phyloP scores from a whole-genome alignment of 768 basidiomycete genomes.

The Boletus eberwhitei region DNA sequence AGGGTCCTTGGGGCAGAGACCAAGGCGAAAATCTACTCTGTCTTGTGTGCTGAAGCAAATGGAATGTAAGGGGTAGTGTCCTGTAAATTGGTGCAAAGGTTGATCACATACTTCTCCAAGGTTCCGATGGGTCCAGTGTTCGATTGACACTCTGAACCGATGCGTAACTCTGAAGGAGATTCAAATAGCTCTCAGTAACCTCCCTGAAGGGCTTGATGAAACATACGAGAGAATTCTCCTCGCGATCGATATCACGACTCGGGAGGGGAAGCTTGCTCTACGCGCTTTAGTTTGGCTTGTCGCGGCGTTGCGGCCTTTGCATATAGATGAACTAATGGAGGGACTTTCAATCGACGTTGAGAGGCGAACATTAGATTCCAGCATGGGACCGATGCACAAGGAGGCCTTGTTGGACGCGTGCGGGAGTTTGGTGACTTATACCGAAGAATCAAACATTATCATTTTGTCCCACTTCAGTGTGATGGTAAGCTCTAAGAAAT shows the following conservation, averaged over 20 bases:
- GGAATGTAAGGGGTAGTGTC: too few species aligned
- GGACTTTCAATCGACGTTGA: background rate
- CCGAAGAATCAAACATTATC: background rate
- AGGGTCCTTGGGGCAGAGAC: background rate
- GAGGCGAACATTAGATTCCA: background rate
- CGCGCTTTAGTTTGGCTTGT: background rate
- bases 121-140: background rate
- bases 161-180: background rate
- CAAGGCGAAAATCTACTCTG: background rate
- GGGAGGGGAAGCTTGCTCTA: background rate
- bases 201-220: background rate
- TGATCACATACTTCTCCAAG: background rate
- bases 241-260: background rate
- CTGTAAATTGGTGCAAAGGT: too few species aligned
- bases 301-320: background rate
- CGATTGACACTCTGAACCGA: background rate
- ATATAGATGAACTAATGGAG: background rate
- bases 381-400: background rate
- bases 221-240: background rate
- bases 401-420: slow-evolving; percentile 4
- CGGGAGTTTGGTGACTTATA: slow-evolving; percentile 4
- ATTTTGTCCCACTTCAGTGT: slow-evolving; percentile 8
- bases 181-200: background rate
- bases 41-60: background rate
- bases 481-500: background rate